A percentile compares a stretch with the other conserved stretches of the same genome.
These are phyloP conservation scores for Gracilariopsis chorda DNA, from an alignment of 23 red algal genomes.

Conservation along the genomic window DNA sequence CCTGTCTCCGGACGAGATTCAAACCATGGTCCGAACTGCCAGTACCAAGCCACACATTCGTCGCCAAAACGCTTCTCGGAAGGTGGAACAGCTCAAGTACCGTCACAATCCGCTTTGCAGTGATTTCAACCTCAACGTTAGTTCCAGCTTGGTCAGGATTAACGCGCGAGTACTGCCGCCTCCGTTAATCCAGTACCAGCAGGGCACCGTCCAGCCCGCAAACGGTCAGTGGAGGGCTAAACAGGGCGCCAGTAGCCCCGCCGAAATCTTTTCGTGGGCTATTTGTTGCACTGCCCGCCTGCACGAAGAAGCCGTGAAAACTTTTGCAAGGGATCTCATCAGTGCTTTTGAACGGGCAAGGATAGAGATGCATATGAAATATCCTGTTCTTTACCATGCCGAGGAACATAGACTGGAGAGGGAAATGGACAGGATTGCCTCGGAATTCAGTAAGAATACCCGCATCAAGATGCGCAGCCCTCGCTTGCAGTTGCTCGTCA, in stretches of 20 bases:
- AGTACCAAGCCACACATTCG: slow-evolving; percentile 20
- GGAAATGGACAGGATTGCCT: not conserved
- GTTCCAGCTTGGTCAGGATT: not conserved
- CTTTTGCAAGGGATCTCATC: slow-evolving; percentile 9
- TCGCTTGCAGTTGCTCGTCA: slow-evolving; percentile 40
- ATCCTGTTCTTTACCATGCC: not conserved
- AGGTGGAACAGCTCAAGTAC: slow-evolving; percentile 7
- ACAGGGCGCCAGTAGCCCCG: not conserved
- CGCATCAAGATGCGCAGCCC: not conserved
- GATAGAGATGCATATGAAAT: not conserved
- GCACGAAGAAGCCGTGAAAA: not conserved
- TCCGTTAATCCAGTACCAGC: not conserved
- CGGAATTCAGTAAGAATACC: not conserved
- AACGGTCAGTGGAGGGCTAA: slow-evolving; percentile 50
- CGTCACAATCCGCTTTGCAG: slow-evolving; percentile 1
- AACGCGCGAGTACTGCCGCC: slow-evolving; percentile 45
- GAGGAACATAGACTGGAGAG: not conserved
- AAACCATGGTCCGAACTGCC: slow-evolving; percentile 36
- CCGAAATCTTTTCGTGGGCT: slow-evolving; percentile 27
- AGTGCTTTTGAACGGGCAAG: not conserved
- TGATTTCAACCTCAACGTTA: slow-evolving; percentile 45
- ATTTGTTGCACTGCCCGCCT: not conserved
- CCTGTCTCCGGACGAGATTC: slow-evolving; percentile 34
- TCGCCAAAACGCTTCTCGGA: not conserved
- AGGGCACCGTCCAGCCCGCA: not conserved